These are phyloP conservation scores for Gamarada debralockiae DNA, from an alignment of 495 filamentous ascomycete genomes.

Conservation along the genomic window DNA sequence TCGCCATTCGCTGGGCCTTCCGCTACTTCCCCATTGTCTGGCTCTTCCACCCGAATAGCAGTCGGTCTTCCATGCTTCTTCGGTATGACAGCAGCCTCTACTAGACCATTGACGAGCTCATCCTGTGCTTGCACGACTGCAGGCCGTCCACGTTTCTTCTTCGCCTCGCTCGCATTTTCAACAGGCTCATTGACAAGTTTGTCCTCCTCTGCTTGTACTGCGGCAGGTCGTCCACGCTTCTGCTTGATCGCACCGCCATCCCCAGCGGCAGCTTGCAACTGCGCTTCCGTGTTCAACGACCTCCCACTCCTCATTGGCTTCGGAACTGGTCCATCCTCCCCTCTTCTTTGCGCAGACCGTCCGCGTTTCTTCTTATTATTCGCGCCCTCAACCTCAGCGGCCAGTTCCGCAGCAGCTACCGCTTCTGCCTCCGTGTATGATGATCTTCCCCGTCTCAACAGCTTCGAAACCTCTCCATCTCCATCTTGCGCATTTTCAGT, in stretches of 20 bases:
- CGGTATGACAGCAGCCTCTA: background rate
- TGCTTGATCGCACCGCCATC: too few relatives aligned
- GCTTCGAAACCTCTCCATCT: background rate
- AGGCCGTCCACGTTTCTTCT: background rate
- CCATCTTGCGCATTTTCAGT: background rate
- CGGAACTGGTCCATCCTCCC: background rate
- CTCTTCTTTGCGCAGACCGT: background rate
- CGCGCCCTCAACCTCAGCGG: background rate
- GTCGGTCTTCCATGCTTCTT: background rate
- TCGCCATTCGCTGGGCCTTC: background rate
- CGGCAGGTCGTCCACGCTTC: background rate
- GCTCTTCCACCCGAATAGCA: background rate
- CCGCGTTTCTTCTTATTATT: constrained; percentile 1
- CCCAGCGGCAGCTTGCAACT: background rate
- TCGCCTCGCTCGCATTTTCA: background rate
- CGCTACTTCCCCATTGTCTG: too few relatives aligned
- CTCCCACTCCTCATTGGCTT: constrained; percentile 4
- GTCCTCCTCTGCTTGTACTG: too few relatives aligned
- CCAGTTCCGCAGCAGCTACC: background rate
- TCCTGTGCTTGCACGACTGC: background rate
- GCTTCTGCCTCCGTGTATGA: constrained; percentile 8
- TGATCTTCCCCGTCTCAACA: constrained; percentile 4
- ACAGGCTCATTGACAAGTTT: too few relatives aligned
- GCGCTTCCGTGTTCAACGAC: constrained; percentile 11
- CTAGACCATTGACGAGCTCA: background rate